Base-by-base conservation (phyloP, 805 yeast genomes). In the Monosporozyma unispora region DNA sequence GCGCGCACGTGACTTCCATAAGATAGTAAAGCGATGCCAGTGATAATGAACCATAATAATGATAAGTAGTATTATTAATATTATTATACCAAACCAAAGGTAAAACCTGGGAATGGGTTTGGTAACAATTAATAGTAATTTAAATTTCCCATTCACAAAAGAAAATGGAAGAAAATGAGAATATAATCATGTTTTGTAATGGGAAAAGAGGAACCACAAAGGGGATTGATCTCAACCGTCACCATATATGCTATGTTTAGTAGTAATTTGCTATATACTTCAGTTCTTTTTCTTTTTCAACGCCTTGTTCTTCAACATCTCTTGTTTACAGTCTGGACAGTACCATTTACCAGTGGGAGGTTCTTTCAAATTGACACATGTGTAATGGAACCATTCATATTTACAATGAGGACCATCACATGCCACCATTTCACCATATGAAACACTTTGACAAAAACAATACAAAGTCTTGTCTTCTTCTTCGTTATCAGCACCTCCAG, bases 341-440 rank as follows among this genome's bases (percentile, higher is more conserved):
- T 81, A 90, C 99, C 99, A 91, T 45, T 85, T 84, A 18, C 93
- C 96, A 60, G 81, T 80, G 2, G 98, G 98, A 4, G 95, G 96
- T 47, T 81, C 82, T 18, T 81, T 82, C 52, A 91, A 71, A 1
- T 96, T 96, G 40, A 91, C 96, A 72, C 99, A 93, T 49, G 82
- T 84, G 75, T 90, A 91, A 67, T 93, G 99, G 70, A 91, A 91
- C 98, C 98, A 91, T 64, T 88, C 96, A 55, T 75, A 81, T 61
- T 81, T 79, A 71, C 99, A 93, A 57, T 84, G 81, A 22, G 84
- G 84, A 54, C 88, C 86, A 63, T 91, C 99, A 69, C 99, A 91
- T 0, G 93, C 97, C 56, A 91, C 87, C 99, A 91, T 91, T 59
- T 83, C 87, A 22, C 99, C 99, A 68, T 84, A 87, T 0, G 97